Conservation (phyloP, 2,329 filamentous ascomycete genomes). For the Colletotrichum nymphaeae region DNA sequence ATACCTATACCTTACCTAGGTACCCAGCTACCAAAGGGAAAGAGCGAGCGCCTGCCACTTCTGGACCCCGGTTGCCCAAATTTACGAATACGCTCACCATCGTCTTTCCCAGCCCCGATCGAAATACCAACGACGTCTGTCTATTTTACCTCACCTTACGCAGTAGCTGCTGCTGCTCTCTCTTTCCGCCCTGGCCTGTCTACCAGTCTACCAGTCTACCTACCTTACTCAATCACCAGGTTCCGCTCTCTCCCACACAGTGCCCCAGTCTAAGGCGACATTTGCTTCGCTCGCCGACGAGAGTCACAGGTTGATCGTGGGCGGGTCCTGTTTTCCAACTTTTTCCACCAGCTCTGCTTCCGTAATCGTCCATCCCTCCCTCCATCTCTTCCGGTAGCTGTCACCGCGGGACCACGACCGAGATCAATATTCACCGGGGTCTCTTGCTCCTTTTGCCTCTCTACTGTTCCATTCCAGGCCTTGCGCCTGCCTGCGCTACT, state of each 20-base stretch:
- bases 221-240: too few relatives aligned
- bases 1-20: too few relatives aligned
- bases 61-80: neutral
- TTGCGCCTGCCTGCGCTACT: constrained; percentile 10
- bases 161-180: neutral
- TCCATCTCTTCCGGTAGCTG: neutral
- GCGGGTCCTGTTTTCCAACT: constrained; percentile 21
- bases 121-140: neutral
- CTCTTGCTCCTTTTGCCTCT: neutral
- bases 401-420: constrained; percentile 5
- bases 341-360: constrained; percentile 14
- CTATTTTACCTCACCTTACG: neutral
- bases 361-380: constrained; percentile 22
- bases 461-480: neutral
- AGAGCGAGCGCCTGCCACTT: neutral
- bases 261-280: neutral
- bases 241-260: neutral
- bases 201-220: neutral
- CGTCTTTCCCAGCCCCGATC: neutral
- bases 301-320: constrained; percentile 1
- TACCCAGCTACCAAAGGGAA: neutral
- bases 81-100: neutral
- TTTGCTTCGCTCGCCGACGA: neutral
- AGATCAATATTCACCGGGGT: neutral
- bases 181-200: neutral